Evolutionary conservation across 1,284 basidiomycete species (phyloP), one percentile per base, ranked within the genome.

Genomic region (Cystobasidium slooffiae): DNA sequence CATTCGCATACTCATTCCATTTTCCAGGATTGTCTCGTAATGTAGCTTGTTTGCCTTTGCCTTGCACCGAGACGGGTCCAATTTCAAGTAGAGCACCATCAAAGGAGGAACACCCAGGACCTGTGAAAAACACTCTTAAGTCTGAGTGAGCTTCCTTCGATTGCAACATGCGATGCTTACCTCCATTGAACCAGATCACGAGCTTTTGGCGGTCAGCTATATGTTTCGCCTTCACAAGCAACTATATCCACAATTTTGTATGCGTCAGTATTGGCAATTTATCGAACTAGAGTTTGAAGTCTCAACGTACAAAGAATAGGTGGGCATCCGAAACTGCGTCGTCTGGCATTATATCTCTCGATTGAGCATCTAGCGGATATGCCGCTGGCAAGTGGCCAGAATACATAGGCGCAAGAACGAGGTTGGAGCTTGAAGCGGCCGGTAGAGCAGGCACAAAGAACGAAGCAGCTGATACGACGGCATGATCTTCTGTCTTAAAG

Each of bases 61-160:
- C 72, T 9, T 63, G 64, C 24, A 76, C 72, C 44, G 77, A 61
- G 69, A 94, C 96, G 3, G 96, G 95, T 0, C 96, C 96, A n/a
- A 96, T 86, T 81, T 99, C 97, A 94, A 99, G 97, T 89, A 99
- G 91, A 41, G 94, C 86, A 6, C 96, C 96, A 80, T 99, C 96
- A 81, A 99, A 97, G 3, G 92, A 94, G 0, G 94, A 97, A 82
- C 96, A 99, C 44, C 96, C 96, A 22, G 93, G 96, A 20, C 92
- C 96, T 72, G 52, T 8, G n/a, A 9, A 10, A 44, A 93, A 22
- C 37, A 76, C 41, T 43, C 22, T 18, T 14, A 44, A 22, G 12
- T 46, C 61, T 22, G 59, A 56, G 31, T 6, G 64, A 18, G 46
- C 16, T 63, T 47, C 63, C 46, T 55, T 22, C 18, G 4, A 44